Evolutionary conservation across 257 asterid genomes (phyloP), one percentile per base, ranked within the genome.

Genomic region (Salvia hispanica): DNA sequence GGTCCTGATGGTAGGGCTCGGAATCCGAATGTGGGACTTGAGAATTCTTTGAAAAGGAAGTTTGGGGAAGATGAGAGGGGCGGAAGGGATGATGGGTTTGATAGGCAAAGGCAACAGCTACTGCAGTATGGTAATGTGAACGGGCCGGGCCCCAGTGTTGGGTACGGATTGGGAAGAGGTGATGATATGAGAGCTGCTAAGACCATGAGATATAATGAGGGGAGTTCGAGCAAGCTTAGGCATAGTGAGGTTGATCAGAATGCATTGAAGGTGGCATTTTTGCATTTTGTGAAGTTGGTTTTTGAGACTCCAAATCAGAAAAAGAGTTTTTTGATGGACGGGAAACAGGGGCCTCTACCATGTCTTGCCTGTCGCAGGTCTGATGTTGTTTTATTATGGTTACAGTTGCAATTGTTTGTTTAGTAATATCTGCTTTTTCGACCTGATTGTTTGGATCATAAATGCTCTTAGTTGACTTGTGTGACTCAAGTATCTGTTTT

Each of bases 41-140:
- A 82, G 66, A 88, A 61, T 76, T 76, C 80, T 9, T 61, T 79
- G 62, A 91, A 93, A 76, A 78, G 96, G 50, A 93, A 93, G 83
- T 82, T 88, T 58, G 92, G 86, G 73, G 96, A 88, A 13, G 90
- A 86, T 40, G 95, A 88, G 64, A 83, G 84, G 76, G 88, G 67
- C 60, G 86, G 79, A 70, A 80, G 72, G 79, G 76, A 73, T 37
- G 92, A 89, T 79, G 95, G 86, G 63, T 82, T 82, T 70, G 97
- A 85, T 77, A 90, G 97, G 83, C 96, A 88, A 77, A 86, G 95
- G 70, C 92, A 85, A 63, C 96, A 92, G 83, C 86, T 86, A 76
- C 81, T 93, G 84, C 95, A 90, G 81, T 89, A 86, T 69, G 97
- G 97, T 9, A 90, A 73, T 74, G 88, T 63, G 13, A 82, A 74